Base-by-base conservation (phyloP, 805 yeast species). In the Cyberlindnera mississippiensis region DNA sequence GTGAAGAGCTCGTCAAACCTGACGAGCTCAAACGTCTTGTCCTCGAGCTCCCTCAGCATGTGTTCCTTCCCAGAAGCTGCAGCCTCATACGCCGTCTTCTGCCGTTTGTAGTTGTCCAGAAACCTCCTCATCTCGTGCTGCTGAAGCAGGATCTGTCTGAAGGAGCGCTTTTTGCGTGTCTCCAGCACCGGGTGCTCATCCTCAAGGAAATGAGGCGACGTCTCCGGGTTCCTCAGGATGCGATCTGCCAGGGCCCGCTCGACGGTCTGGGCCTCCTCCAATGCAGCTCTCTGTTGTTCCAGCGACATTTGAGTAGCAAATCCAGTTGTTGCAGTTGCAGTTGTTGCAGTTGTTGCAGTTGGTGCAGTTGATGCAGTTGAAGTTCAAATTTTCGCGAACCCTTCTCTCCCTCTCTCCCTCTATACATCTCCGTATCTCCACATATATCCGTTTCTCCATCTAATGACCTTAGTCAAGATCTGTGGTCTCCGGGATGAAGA, bases 401-500 rank as follows among this genome's bases (percentile, higher is more conserved):
- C 9, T 6, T 20, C 24, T 20, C 24, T 20, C 8, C 6, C 24
- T 20, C 24, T 20, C n/a, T n/a, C n/a, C n/a, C n/a, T n/a, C n/a
- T n/a, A n/a, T n/a, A n/a, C n/a, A n/a, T n/a, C n/a, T n/a, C n/a
- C n/a, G n/a, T n/a, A n/a, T n/a, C n/a, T n/a, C n/a, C n/a, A n/a
- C n/a, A n/a, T n/a, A n/a, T n/a, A 20, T 20, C 24, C 9, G 9
- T 20, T 9, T 20, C 24, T 20, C 8, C 6, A 6, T 20, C 24
- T 20, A 10, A 50, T 50, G 52, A 59, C 63, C 4, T 33, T 86
- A n/a, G 84, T 85, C 5, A 91, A 91, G 57, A 79, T 91, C 4
- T 91, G 99, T 60, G 99, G 99, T 0, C 59, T 91, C 17, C 75
- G 76, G 50, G 70, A 82, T 3, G 58, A 63, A 0, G 83, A 80